Base-by-base conservation (phyloP, 305 asterid genomes). In the Nicotiana rustica region DNA sequence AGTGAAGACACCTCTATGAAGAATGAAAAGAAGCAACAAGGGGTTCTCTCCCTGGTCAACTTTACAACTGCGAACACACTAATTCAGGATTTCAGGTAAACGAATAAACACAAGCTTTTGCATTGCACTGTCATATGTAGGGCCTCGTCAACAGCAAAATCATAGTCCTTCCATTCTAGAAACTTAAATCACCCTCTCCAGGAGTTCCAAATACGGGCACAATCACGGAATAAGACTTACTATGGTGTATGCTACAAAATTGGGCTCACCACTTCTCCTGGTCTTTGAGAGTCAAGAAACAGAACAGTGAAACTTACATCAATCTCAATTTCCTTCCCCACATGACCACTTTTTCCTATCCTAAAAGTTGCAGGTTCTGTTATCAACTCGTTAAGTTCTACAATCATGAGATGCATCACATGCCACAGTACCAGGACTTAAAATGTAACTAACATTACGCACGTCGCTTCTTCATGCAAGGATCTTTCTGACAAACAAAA, bases 361-460 rank as follows among this genome's bases (percentile, higher is more conserved):
- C 79, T 49, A 73, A 49, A 25, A 49, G 15, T 73, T 3, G 4
- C 62, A 49, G 44, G 61, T 36, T 15, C 64, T 15, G 44, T 14
- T 10, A 75, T 52, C 80, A 52, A 29, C 65, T 75, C 65, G 49
- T 49, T 61, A 73, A 25, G 52, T 25, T 75, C 80, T 75, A 75
- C 47, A 4, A 8, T 67, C 33, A 29, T 60, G 15, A 35, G 25
- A 75, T 8, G 80, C 15, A 75, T 33, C 5, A 0, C 65, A 29
- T 29, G 47, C 59, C 59, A 52, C 59, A 14, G 13, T 52, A 52
- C n/a, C 59, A 52, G n/a, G n/a, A 52, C 59, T 52, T 10, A 13
- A 52, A 52, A 52, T 13, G 17, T 10, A 52, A 10, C 59, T 52
- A 10, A 52, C 47, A 75, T 25, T 25, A 15, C 29, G 65, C 65